These are phyloP conservation scores for Colletotrichum sp. DNA, from an alignment of 2,329 filamentous ascomycete genomes.

Conservation along the genomic window DNA sequence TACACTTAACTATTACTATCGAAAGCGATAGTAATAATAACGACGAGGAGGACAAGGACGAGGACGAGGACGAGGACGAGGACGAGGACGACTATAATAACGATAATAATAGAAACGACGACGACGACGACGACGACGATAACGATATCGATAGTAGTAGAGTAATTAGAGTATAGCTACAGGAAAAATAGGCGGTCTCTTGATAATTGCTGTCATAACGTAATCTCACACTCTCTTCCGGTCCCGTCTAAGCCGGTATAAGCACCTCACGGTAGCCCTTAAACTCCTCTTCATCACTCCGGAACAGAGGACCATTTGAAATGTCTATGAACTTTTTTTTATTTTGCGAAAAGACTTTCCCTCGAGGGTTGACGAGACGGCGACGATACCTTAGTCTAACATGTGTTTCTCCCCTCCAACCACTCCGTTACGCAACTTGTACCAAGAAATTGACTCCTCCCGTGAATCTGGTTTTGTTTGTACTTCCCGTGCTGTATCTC, in stretches of 20 bases:
- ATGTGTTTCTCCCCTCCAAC: not conserved
- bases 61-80: too few relatives aligned
- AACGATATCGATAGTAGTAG: too few relatives aligned
- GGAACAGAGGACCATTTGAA: not conserved
- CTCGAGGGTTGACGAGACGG: not conserved
- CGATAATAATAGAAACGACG: too few relatives aligned
- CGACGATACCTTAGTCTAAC: not conserved
- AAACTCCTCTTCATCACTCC: not conserved
- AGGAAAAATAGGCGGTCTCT: too few relatives aligned
- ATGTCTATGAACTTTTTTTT: not conserved
- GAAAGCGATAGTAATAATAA: too few relatives aligned
- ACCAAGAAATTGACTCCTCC: not conserved
- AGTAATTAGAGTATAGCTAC: too few relatives aligned
- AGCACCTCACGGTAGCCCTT: too few relatives aligned
- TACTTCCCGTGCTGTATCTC: not conserved
- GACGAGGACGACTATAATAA: too few relatives aligned
- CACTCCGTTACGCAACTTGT: not conserved
- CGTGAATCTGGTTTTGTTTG: not conserved
- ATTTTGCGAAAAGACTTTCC: not conserved
- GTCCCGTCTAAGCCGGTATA: not conserved
- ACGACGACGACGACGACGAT: too few relatives aligned
- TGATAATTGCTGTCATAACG: not conserved
- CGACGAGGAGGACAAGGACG: too few relatives aligned
- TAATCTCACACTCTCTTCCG: not conserved
- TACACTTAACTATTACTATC: too few relatives aligned